These are phyloP conservation scores for Kodamaea neixiangensis DNA, from an alignment of 805 yeast species.

Conservation along the genomic window DNA sequence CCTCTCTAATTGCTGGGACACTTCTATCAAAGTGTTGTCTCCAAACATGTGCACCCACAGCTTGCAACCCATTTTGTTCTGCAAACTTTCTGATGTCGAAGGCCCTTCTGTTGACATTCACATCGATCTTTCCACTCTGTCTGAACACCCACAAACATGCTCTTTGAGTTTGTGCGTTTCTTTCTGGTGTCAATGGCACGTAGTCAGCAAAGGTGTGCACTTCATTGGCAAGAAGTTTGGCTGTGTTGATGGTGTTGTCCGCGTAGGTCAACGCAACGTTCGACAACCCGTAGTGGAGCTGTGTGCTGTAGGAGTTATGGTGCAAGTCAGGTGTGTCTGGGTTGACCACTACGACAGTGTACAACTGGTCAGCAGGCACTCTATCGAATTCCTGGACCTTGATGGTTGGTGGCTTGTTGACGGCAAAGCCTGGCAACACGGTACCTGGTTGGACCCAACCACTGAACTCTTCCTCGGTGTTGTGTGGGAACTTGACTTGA, in stretches of 20 bases:
- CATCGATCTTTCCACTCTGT: conserved; percentile 43
- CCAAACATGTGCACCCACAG: conserved; percentile 93
- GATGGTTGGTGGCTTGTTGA: conserved; percentile 74
- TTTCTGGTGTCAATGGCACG: conserved; percentile 85
- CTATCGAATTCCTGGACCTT: conserved; percentile 70
- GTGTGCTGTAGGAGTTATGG: conserved; percentile 67
- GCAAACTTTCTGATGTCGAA: conserved; percentile 78
- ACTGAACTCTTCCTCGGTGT: conserved; percentile 51
- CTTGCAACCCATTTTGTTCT: conserved; percentile 52
- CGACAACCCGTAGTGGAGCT: conserved; percentile 73
- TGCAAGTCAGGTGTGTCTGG: conserved; percentile 86
- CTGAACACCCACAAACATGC: conserved; percentile 88
- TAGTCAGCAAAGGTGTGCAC: conserved; percentile 51
- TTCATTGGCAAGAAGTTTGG: conserved; percentile 33
- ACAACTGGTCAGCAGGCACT: conserved; percentile 51
- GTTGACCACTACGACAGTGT: conserved; percentile 80
- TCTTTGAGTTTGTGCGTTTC: conserved; percentile 81
- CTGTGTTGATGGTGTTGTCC: conserved; percentile 56
- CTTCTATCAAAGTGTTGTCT: conserved; percentile 81
- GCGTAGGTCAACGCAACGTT: conserved; percentile 63
- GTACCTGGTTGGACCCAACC: conserved; percentile 82
- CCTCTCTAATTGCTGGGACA: conserved; percentile 64
- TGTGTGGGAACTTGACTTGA: conserved; percentile 71
- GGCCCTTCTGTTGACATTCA: conserved; percentile 38
- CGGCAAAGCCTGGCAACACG: conserved; percentile 69